Conservation (phyloP, 202 grass and related monocot genomes). For the Hordeum pubiflorum region DNA sequence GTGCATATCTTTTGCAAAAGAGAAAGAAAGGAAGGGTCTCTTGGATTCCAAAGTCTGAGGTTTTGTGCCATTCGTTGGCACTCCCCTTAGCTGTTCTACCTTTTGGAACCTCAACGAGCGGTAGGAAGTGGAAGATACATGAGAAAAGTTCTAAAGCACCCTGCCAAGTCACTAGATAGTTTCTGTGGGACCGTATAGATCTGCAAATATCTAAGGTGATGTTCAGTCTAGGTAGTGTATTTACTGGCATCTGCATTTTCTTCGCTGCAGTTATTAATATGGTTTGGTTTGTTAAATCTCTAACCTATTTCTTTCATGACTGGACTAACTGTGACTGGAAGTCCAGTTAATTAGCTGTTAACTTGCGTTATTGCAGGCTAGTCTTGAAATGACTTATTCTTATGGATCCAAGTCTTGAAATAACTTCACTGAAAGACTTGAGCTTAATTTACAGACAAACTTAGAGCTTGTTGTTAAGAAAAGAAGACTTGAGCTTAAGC, state of each 20-base stretch:
- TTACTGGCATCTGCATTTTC: conserved; percentile 2
- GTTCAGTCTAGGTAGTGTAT: not conserved
- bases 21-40: not conserved
- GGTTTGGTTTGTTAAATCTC: not conserved
- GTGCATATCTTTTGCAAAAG: conserved; percentile 22
- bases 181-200: conserved; percentile 21
- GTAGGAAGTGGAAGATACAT: conserved; percentile 35
- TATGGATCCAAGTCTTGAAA: not conserved
- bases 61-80: conserved; percentile 31
- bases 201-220: conserved; percentile 25
- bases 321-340: not conserved
- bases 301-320: not conserved
- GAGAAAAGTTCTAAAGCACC: conserved; percentile 35
- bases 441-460: too few species aligned
- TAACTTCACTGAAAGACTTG: not conserved
- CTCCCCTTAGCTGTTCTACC: not conserved
- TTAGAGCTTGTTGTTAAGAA: too few species aligned
- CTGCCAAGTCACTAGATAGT: conserved; percentile 32
- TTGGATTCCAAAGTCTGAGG: conserved; percentile 23
- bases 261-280: not conserved
- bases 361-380: not conserved
- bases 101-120: conserved; percentile 37
- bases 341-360: not conserved
- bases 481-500: not conserved
- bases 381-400: not conserved